phyloP scores from a whole-genome alignment of 176 grass and related monocot genomes.

The Oryza glaberrima region DNA sequence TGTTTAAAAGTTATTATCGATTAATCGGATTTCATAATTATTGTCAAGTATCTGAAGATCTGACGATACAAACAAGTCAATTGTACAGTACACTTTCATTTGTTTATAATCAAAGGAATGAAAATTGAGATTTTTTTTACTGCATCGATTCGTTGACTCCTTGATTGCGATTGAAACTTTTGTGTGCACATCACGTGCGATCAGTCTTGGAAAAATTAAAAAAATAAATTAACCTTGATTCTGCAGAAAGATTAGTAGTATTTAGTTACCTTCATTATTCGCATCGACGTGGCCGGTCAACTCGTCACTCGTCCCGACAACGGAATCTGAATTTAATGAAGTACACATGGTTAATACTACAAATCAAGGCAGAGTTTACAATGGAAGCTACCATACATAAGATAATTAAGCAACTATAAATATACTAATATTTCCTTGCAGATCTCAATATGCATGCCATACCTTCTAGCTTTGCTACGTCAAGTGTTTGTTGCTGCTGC shows the following conservation, averaged over 20 bases:
- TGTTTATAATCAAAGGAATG: neutral
- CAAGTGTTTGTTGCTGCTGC: conserved; percentile 17
- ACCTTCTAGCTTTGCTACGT: neutral
- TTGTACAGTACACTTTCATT: neutral
- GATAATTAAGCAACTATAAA: neutral
- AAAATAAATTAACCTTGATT: neutral
- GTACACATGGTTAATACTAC: neutral
- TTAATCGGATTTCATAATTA: too few species aligned
- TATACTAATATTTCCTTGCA: neutral
- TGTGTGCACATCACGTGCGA: neutral
- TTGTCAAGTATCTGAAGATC: neutral
- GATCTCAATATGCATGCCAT: conserved; percentile 12
- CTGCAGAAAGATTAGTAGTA: neutral
- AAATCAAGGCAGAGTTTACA: neutral
- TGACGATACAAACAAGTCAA: neutral
- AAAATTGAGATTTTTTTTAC: neutral
- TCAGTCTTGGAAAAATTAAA: neutral
- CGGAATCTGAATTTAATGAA: conserved; percentile 35
- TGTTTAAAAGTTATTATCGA: too few species aligned
- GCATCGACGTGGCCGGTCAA: neutral
- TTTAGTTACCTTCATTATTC: conserved; percentile 11
- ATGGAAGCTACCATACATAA: neutral
- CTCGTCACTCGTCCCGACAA: neutral
- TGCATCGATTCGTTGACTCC: neutral
- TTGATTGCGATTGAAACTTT: neutral